Evolutionary conservation across 139 green algal genomes (phyloP), one percentile per base, ranked within the genome.

Genomic region (Coccomyxa sp.): DNA sequence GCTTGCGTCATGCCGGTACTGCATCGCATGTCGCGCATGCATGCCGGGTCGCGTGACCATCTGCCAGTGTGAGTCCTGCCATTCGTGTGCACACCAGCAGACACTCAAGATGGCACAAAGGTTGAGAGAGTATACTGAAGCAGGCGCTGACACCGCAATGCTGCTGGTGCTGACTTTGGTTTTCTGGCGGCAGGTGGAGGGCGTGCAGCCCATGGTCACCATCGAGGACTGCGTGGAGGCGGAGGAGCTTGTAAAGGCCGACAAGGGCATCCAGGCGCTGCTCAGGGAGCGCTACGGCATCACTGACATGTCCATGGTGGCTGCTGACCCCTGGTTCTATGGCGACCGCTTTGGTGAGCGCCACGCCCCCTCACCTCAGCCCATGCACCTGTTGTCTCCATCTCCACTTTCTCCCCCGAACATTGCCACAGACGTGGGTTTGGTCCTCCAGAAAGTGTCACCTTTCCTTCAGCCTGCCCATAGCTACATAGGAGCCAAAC

Each of bases 281-380:
- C 68, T 97, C 76, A 38, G 14, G 27, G 81, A 94, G 41, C 89
- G 88, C 12, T 95, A 94, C 73, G 83, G 87, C 74, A 88, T 95
- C 71, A 89, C 76, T 8, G 39, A 92, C 82, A 55, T 92, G 29
- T 82, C 85, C 5, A 39, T 85, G 14, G 78, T 94, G 38, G 89
- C 86, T 7, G 89, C 78, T 41, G 89, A 95, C 78, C 91, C 91
- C 31, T 95, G 91, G 89, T 89, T 74, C 77, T 82, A 82, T 73
- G 81, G 68, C 36, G 81, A 77, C 7, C 64, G 81, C 40, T 75
- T 41, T 31, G 68, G 68, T 80, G 76, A 9, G 76, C 31, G 7
- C 9, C 33, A 29, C 34, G 24, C 68, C 22, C 2, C n/a, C n/a
- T n/a, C n/a, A n/a, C 68, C 68, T 38, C 24, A 16, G 22, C 16